phyloP scores from a whole-genome alignment of 352 stramenopile species.

The Phytophthora rubi region DNA sequence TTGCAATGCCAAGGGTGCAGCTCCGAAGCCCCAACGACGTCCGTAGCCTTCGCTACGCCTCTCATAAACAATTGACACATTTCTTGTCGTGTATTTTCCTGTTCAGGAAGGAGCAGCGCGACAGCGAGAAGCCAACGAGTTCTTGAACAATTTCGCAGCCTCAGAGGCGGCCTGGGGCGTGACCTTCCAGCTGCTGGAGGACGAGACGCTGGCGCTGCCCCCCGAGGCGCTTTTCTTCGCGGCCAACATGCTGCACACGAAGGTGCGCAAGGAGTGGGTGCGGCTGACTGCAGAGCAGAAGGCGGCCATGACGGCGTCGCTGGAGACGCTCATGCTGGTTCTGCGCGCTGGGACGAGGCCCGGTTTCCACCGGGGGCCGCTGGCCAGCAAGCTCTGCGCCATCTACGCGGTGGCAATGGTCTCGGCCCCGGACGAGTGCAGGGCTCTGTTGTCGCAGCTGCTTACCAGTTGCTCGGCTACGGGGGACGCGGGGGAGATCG shows the following conservation, averaged over 20 bases:
- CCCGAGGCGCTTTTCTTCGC: slow-evolving; percentile 75
- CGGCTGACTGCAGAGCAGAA: slow-evolving; percentile 46
- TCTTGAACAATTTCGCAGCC: slow-evolving; percentile 60
- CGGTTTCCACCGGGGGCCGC: slow-evolving; percentile 37
- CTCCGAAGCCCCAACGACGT: not conserved
- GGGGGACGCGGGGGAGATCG: slow-evolving; percentile 41
- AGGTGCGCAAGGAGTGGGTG: slow-evolving; percentile 73
- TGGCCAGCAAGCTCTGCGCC: slow-evolving; percentile 66
- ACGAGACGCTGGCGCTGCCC: slow-evolving; percentile 51
- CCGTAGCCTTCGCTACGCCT: not conserved
- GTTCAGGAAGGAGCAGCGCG: slow-evolving; percentile 59
- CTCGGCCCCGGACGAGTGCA: slow-evolving; percentile 61
- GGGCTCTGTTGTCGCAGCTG: slow-evolving; percentile 43
- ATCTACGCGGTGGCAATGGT: slow-evolving; percentile 65
- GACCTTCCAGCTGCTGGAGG: slow-evolving; percentile 54
- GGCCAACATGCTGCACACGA: slow-evolving; percentile 78
- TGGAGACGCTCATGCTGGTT: slow-evolving; percentile 50
- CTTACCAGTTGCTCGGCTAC: slow-evolving; percentile 31
- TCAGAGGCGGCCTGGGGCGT: slow-evolving; percentile 62
- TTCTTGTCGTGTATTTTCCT: not conserved
- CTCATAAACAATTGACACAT: slow-evolving; percentile 4
- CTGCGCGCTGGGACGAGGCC: slow-evolving; percentile 30
- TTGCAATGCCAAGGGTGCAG: slow-evolving; percentile 3
- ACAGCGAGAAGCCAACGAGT: slow-evolving; percentile 76
- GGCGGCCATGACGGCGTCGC: slow-evolving; percentile 38